phyloP scores from a whole-genome alignment of 306 rosid genomes.

The Benincasa hispida region DNA sequence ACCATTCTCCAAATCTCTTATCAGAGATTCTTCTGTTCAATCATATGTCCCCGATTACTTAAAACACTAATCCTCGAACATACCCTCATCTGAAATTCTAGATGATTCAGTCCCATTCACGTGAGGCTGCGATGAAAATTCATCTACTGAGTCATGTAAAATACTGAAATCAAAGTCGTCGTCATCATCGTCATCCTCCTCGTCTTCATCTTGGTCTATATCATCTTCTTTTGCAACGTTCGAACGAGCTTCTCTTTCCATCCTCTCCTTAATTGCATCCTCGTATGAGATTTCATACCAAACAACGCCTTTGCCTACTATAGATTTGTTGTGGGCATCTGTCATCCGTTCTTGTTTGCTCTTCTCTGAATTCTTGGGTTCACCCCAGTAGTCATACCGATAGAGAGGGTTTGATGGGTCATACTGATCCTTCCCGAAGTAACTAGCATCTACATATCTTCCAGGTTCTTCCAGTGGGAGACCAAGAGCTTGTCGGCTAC shows the following conservation, averaged over 20 bases:
- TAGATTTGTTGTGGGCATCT: conserved; percentile 73
- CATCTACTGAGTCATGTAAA: conserved; percentile 18
- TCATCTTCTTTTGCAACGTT: conserved; percentile 21
- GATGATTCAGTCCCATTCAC: conserved; percentile 87
- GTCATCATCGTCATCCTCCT: conserved; percentile 18
- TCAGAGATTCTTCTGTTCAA: not conserved
- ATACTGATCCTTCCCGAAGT: conserved; percentile 59
- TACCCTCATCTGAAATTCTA: conserved; percentile 48
- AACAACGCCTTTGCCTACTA: conserved; percentile 57
- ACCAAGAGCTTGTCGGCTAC: conserved; percentile 75
- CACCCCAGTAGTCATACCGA: conserved; percentile 94
- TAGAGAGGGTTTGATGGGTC: conserved; percentile 76
- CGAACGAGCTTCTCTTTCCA: conserved; percentile 37
- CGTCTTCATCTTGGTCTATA: conserved; percentile 11
- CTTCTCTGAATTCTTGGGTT: conserved; percentile 91
- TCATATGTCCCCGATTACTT: not conserved
- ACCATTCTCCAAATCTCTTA: not conserved
- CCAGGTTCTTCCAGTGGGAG: conserved; percentile 95
- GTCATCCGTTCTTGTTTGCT: conserved; percentile 63
- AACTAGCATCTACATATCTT: conserved; percentile 62
- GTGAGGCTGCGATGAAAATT: conserved; percentile 41
- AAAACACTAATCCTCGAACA: conserved; percentile 41
- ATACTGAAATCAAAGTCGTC: conserved; percentile 57
- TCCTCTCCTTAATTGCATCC: conserved; percentile 41
- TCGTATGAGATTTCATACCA: conserved; percentile 78